Base-by-base conservation (phyloP, 2,329 filamentous ascomycete genomes). In the Helotiales sp. region DNA sequence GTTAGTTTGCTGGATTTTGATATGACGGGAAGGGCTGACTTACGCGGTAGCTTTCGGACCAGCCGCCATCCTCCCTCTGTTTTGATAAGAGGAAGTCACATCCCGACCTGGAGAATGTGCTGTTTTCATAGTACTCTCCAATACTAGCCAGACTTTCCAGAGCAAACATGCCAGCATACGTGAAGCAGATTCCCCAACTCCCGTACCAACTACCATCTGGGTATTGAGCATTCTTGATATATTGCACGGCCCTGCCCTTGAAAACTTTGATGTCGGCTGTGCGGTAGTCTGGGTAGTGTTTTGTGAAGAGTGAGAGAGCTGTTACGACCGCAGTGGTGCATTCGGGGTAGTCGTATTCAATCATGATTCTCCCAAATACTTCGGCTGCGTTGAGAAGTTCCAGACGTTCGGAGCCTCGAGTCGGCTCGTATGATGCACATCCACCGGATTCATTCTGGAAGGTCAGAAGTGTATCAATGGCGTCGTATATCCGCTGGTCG, bases 291-390 rank as follows among this genome's bases (percentile, higher is more conserved):
- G 95, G 93, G 83, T 93, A 96, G 78, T 92, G 85, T 75, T 91
- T 86, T 71, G 87, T 87, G 82, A 98, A 98, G 1, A 95, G 84
- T 4, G 90, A 91, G 22, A 99, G 83, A 0, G 92, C 93, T 1
- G 93, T 97, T 3, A 99, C 91, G 32, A 93, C 93, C 0, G 96
- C 94, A 2, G 96, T 98, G 0, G 96, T 99, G 82, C 96, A 99
- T 79, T 99, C 96, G 0, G 95, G 93, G 76, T 99, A 98, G 78
- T 97, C 93, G 78, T 99, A 99, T 77, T 98, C 95, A 63, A 99
- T 91, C 96, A 99, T 99, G 81, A 99, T 99, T 22, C 90, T 87
- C 15, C 93, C 94, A 78, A 99, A 99, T 0, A 99, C 94, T 78
- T 99, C 96, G 1, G 96, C 96, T 0, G 95, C 95, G 75, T 99